phyloP scores from a whole-genome alignment of 2,329 filamentous ascomycete species.

The Sporothrix variecibatus region DNA sequence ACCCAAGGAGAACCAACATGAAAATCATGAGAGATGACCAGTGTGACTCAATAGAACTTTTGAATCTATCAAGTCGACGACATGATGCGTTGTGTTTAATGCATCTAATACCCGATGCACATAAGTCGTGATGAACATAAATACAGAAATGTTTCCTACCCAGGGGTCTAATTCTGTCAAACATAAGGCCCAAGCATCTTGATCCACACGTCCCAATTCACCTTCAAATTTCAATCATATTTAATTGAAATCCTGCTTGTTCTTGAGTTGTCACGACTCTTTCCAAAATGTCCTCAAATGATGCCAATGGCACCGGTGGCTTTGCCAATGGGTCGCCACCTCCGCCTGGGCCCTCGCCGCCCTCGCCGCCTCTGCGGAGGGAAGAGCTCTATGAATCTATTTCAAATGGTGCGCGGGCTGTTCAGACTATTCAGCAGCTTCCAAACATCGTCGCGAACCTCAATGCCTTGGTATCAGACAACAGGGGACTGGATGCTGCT shows the following conservation, averaged over 20 bases:
- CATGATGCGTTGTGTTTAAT: too few species aligned
- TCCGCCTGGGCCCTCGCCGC: not conserved
- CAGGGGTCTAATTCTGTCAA: too few species aligned
- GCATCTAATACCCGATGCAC: not conserved
- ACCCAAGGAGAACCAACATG: not conserved
- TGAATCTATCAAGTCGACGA: too few species aligned
- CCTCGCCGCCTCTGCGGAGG: not conserved
- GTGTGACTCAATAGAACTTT: not conserved
- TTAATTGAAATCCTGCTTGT: too few species aligned
- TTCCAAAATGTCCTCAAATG: not conserved
- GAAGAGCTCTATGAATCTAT: not conserved
- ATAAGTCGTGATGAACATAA: not conserved
- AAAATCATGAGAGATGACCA: not conserved
- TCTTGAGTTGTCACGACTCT: not conserved
- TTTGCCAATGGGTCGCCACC: not conserved
- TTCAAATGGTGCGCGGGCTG: rapidly evolving
- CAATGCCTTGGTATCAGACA: not conserved
- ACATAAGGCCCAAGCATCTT: too few species aligned
- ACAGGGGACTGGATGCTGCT: not conserved
- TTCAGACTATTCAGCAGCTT: not conserved
- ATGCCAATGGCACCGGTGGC: not conserved
- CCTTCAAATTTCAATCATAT: not conserved
- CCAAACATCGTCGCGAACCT: not conserved
- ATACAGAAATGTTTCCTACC: too few species aligned
- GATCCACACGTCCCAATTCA: not conserved